These are phyloP conservation scores for Lactifluus echinatus DNA, from an alignment of 768 basidiomycete species.

Conservation along the genomic window DNA sequence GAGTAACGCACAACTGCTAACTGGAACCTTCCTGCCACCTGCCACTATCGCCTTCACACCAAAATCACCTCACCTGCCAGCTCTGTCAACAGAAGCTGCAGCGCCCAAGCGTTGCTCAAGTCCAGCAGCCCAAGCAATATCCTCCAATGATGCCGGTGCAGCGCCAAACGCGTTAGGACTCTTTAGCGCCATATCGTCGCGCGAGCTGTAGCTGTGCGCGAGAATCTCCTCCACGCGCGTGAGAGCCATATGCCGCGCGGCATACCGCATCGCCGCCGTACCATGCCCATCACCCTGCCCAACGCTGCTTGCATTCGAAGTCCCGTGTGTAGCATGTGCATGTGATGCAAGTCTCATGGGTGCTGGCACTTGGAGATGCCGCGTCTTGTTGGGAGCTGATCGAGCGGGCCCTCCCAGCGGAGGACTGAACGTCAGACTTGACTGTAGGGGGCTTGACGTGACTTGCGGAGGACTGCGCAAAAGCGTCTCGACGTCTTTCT, in stretches of 20 bases:
- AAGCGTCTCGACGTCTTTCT: conserved; percentile 29
- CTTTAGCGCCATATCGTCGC: conserved; percentile 8
- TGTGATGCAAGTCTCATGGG: background rate
- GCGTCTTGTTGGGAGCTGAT: background rate
- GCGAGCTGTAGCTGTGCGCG: conserved; percentile 24
- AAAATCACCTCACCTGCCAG: background rate
- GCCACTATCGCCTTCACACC: background rate
- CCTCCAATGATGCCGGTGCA: conserved; percentile 1
- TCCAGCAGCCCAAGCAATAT: conserved; percentile 5
- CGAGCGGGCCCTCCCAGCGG: background rate
- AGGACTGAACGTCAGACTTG: conserved; percentile 42
- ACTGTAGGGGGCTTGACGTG: conserved; percentile 48
- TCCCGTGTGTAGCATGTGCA: background rate
- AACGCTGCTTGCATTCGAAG: conserved; percentile 14
- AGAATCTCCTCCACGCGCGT: conserved; percentile 27
- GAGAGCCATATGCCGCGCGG: conserved; percentile 24
- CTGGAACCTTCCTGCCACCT: background rate
- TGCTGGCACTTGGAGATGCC: background rate
- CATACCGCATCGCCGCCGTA: conserved; percentile 24
- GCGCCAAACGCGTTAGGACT: conserved; percentile 24
- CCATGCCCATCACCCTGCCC: conserved; percentile 4
- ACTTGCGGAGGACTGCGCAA: conserved; percentile 50
- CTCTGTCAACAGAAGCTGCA: background rate
- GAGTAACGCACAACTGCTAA: background rate
- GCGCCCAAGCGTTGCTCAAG: conserved; percentile 20